phyloP scores from a whole-genome alignment of 371 early-diverging fungal species.

The Mucor indicus region DNA sequence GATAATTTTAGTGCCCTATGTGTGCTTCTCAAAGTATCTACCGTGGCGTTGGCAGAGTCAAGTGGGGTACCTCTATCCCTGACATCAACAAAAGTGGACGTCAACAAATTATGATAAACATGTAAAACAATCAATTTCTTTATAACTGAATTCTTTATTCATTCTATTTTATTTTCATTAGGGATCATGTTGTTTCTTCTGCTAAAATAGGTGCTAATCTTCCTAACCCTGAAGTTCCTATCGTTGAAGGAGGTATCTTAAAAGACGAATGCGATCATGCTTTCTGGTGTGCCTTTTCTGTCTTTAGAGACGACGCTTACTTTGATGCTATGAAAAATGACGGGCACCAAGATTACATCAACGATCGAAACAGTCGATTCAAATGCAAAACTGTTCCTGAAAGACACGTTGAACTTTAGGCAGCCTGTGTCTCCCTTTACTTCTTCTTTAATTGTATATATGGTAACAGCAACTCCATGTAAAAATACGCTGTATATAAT shows the following conservation, averaged over 20 bases:
- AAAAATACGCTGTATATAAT: conserved; percentile 19
- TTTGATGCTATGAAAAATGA: conserved; percentile 13
- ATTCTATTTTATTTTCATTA: no score
- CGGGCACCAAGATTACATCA: conserved; percentile 15
- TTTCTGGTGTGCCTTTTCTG: conserved; percentile 31
- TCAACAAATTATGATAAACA: conserved; percentile 27
- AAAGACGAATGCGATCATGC: conserved; percentile 33
- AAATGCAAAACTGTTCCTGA: no score
- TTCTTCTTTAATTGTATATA: conserved; percentile 5
- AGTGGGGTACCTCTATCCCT: conserved; percentile 37
- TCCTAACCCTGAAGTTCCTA: conserved; percentile 17
- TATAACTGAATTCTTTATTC: no score
- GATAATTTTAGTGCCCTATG: conserved; percentile 28
- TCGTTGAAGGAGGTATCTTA: conserved; percentile 24
- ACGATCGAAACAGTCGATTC: conserved; percentile 15
- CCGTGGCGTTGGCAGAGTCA: conserved; percentile 33
- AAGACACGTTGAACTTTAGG: no score
- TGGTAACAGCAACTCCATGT: conserved; percentile 24
- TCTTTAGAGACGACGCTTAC: conserved; percentile 19
- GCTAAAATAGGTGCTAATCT: conserved; percentile 26
- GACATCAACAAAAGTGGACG: conserved; percentile 36
- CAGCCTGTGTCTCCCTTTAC: no score
- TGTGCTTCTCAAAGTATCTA: conserved; percentile 36
- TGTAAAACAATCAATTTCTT: no score
- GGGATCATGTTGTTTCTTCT: conserved; percentile 29